A percentile compares a stretch with the other conserved stretches of the same genome.
These are phyloP conservation scores for Phylloporus sp. DNA, from an alignment of 768 basidiomycete genomes.

Conservation along the genomic window DNA sequence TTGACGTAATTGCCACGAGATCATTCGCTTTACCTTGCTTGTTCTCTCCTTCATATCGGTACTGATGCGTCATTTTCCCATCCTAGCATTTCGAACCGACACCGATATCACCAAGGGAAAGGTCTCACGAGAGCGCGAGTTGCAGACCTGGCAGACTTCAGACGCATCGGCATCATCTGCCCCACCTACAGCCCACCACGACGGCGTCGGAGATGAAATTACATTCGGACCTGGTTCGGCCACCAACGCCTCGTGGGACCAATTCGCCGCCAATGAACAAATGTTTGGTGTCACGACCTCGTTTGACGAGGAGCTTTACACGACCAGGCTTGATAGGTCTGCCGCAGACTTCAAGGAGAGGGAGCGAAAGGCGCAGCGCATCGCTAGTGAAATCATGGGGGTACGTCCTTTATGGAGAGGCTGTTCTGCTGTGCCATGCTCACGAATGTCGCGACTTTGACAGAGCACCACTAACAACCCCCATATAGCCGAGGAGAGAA, in stretches of 20 bases:
- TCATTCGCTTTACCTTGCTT: background rate
- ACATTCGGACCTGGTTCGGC: conserved; percentile 59
- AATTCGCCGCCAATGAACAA: conserved; percentile 90
- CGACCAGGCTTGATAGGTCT: conserved; percentile 83
- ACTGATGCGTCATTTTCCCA: conserved; percentile 14
- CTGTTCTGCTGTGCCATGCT: conserved; percentile 6
- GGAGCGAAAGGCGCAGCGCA: conserved; percentile 78
- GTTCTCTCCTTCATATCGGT: background rate
- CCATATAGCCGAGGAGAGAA: conserved; percentile 89
- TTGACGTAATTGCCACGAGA: background rate
- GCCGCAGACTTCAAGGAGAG: conserved; percentile 84
- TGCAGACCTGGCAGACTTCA: conserved; percentile 69
- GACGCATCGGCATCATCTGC: conserved; percentile 31
- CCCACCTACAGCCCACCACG: conserved; percentile 23
- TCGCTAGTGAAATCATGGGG: conserved; percentile 88
- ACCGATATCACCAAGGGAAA: conserved; percentile 66
- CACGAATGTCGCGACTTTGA: conserved; percentile 10
- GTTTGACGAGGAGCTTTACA: conserved; percentile 93
- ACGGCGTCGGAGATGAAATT: conserved; percentile 50
- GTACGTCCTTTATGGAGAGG: conserved; percentile 40
- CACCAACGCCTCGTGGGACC: conserved; percentile 68
- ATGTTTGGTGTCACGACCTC: conserved; percentile 87
- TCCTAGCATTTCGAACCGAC: conserved; percentile 75
- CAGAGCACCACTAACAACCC: conserved; percentile 66
- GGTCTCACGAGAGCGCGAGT: conserved; percentile 60